A percentile compares a stretch with the other conserved stretches of the same genome.
These are phyloP conservation scores for Termitomyces sp. DNA, from an alignment of 768 basidiomycete genomes.

Conservation along the genomic window DNA sequence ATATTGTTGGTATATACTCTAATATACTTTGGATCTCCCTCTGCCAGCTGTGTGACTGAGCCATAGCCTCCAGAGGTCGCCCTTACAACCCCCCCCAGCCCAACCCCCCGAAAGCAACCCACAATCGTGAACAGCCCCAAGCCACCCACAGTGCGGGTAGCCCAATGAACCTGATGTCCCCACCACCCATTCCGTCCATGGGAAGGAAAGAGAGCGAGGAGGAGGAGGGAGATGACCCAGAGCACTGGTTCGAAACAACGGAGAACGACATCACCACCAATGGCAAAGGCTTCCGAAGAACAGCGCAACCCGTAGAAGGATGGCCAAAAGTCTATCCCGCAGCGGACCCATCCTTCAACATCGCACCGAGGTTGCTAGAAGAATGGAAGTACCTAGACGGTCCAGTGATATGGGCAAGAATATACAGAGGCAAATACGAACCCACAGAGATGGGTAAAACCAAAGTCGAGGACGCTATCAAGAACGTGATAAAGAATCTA, in stretches of 20 bases:
- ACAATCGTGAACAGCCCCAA: no score
- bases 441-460: background rate
- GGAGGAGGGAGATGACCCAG: background rate
- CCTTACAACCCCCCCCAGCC: no score
- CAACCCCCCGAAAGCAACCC: no score
- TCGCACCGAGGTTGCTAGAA: fast-evolving
- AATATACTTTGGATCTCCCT: no score
- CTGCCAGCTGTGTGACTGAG: no score
- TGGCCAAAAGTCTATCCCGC: background rate
- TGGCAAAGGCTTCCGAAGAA: background rate
- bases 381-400: background rate
- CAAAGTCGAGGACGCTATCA: background rate
- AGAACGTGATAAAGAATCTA: background rate
- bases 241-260: background rate
- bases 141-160: no score
- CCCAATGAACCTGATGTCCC: no score
- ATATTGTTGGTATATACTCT: no score
- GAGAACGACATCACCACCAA: background rate
- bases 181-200: no score
- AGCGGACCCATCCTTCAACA: background rate
- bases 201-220: no score
- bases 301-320: background rate
- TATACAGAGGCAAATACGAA: background rate
- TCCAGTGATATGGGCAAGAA: background rate
- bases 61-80: no score